Evolutionary conservation across 2,329 filamentous ascomycete species (phyloP).

Genomic region (Stemphylium lycopersici): DNA sequence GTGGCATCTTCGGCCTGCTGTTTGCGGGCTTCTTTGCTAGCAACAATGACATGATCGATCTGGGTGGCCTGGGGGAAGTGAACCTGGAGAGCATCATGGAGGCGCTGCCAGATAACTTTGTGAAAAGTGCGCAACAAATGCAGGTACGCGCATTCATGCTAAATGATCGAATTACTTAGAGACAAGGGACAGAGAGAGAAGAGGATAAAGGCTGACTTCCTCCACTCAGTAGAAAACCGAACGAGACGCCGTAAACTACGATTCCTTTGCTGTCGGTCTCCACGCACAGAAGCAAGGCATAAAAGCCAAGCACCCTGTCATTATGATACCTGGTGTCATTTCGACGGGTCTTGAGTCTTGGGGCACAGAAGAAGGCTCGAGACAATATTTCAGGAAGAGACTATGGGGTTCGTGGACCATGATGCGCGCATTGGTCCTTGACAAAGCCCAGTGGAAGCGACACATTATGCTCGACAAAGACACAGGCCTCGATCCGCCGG

Average conservation of each 20-base stretch:
- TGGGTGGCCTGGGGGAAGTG: conserved; percentile 72
- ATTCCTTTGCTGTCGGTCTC: conserved; percentile 89
- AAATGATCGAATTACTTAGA: not conserved
- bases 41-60: conserved; percentile 85
- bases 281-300: conserved; percentile 83
- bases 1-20: conserved; percentile 88
- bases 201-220: conserved; percentile 30
- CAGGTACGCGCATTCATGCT: conserved; percentile 63
- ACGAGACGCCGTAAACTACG: conserved; percentile 85
- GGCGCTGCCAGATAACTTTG: conserved; percentile 81
- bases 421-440: conserved; percentile 92
- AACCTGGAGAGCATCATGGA: conserved; percentile 88
- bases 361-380: conserved; percentile 84
- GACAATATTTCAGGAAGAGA: conserved; percentile 90
- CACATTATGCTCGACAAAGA: conserved; percentile 96
- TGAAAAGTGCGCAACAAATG: conserved; percentile 84
- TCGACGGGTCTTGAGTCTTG: conserved; percentile 96
- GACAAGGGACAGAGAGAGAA: not conserved
- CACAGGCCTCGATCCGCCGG: conserved; percentile 88
- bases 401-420: conserved; percentile 99
- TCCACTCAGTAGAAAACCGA: conserved; percentile 71
- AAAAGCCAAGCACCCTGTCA: conserved; percentile 80
- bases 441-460: conserved; percentile 92
- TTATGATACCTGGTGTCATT: conserved; percentile 98
- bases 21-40: conserved; percentile 88